These are phyloP conservation scores for Cyberlindnera saturnus DNA, from an alignment of 805 yeast genomes.

Conservation along the genomic window DNA sequence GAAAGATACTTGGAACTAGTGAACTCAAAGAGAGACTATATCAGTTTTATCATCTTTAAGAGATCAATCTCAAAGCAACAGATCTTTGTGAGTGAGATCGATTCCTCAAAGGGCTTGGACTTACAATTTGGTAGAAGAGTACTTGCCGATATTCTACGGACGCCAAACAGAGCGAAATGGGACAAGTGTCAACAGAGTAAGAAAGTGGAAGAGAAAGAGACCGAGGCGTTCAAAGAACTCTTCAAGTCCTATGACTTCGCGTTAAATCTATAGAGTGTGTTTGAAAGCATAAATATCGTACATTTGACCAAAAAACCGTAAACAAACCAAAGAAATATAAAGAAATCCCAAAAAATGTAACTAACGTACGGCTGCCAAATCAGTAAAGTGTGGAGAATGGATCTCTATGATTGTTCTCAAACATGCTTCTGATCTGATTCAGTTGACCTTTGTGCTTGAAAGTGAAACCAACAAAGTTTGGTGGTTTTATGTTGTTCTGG, in stretches of 20 bases:
- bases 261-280: conserved; percentile 3
- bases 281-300: neutral
- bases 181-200: conserved; percentile 63
- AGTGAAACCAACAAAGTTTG: conserved; percentile 90
- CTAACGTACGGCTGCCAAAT: neutral
- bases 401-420: conserved; percentile 18
- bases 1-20: conserved; percentile 23
- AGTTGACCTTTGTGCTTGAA: conserved; percentile 65
- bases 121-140: conserved; percentile 82
- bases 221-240: conserved; percentile 51
- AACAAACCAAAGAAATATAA: neutral
- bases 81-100: conserved; percentile 25
- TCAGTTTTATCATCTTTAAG: conserved; percentile 27
- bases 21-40: conserved; percentile 24
- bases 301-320: neutral
- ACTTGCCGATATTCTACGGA: conserved; percentile 53
- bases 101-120: conserved; percentile 44
- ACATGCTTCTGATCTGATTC: conserved; percentile 21
- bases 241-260: conserved; percentile 54
- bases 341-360: neutral
- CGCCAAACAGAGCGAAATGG: conserved; percentile 69
- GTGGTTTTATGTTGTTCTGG: conserved; percentile 47
- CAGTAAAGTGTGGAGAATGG: conserved; percentile 26
- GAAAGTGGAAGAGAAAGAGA: conserved; percentile 58
- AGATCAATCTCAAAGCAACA: conserved; percentile 27